Base-by-base conservation (phyloP, 805 yeast species). In the Lachancea thermotolerans region DNA sequence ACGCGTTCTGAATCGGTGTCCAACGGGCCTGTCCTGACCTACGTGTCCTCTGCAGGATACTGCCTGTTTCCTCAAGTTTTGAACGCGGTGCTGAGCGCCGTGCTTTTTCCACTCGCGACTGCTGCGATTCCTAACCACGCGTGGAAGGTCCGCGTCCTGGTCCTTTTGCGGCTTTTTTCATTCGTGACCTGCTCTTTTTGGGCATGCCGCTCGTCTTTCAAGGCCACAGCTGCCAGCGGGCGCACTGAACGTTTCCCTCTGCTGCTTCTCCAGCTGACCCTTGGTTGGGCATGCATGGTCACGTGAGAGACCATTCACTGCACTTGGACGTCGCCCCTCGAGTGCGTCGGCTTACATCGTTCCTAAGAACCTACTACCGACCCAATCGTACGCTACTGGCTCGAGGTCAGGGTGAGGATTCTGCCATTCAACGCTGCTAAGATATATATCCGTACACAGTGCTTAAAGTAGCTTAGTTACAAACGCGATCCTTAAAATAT, bases 31-130 rank as follows among this genome's bases (percentile, higher is more conserved):
- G 35, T 62, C 34, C 49, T 65, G 21, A 57, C 66, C 1, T 60
- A 64, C 37, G 47, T 64, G 2, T 65, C 69, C 3, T 39, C 63
- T 4, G 47, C 58, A 2, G 66, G 67, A 11, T 65, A 65, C 45
- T 64, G 67, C 41, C 42, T 65, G 10, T 65, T 63, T 43, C 65
- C 67, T 11, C 61, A 59, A 34, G 60, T 64, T 5, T 31, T 63
- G 6, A 59, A 57, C 30, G 50, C 64, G 2, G 29, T 59, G 8
- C 7, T 58, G 10, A 50, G 60, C 15, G 60, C 59, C 28, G 10
- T 56, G 2, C 14, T 64, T 4, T 39, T 59, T 5, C 69, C 68
- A 8, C 34, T 64, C 14, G 21, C 53, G n/a, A 41, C 61, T 27
- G 52, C 47, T n/a, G 34, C 41, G 10, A 44, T 45, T 17, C 45